A percentile compares a stretch with the other conserved stretches of the same genome.
Conservation (phyloP, 2,329 filamentous ascomycete genomes). For the Fusarium anguioides region DNA sequence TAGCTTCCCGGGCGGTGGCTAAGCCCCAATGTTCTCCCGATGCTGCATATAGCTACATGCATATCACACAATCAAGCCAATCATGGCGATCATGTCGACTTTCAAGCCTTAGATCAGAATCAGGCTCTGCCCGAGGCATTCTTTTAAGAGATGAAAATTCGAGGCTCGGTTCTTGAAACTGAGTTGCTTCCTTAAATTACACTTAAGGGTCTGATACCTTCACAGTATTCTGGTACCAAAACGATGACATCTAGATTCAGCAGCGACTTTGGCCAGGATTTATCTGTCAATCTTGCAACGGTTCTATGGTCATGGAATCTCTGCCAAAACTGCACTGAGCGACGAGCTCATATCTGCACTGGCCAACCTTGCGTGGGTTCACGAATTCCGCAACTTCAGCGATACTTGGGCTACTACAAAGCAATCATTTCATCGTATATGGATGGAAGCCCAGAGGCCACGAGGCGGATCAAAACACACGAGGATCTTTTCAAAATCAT, state of each 20-base stretch:
- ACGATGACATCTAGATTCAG: background rate
- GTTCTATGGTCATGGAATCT: background rate
- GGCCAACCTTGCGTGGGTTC: background rate
- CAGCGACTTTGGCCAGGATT: background rate
- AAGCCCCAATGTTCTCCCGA: background rate
- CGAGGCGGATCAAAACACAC: background rate
- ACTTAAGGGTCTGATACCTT: background rate
- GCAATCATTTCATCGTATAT: background rate
- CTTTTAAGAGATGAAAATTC: fast-evolving
- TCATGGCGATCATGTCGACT: background rate
- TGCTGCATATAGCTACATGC: background rate
- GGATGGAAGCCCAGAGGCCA: background rate
- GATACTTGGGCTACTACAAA: background rate
- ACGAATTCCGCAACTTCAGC: background rate
- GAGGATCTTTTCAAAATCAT: background rate
- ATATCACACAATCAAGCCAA: background rate
- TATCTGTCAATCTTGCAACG: background rate
- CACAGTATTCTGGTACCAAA: fast-evolving
- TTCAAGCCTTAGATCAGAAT: background rate
- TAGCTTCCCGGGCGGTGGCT: background rate
- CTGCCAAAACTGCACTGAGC: background rate
- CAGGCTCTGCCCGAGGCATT: background rate
- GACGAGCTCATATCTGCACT: background rate
- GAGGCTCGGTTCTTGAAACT: no score
- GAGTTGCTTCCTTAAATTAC: no score